Base-by-base conservation (phyloP, 208 protist genomes). In the Acanthamoeba sp. region DNA sequence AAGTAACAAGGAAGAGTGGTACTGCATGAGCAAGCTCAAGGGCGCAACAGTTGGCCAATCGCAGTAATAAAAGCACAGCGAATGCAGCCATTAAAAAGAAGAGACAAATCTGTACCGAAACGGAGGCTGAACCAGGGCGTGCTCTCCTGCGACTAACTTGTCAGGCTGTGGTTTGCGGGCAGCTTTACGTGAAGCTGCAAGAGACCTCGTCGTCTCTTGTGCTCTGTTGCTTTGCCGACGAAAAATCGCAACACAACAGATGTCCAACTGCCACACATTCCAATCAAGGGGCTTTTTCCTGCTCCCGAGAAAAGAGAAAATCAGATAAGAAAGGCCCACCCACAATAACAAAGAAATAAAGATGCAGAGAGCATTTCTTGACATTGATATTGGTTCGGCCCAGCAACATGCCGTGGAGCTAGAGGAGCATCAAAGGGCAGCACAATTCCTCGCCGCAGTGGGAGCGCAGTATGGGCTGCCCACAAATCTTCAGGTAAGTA, bases 341-440 rank as follows among this genome's bases (percentile, higher is more conserved):
- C 16, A 76, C 0, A 76, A 32, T 59, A 59, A n/a, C 20, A 12
- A n/a, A 10, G 27, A n/a, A 59, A 40, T n/a, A 0, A 40, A 76
- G 29, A 80, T 80, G 71, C 38, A 80, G 36, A 1, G 71, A 48
- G 71, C 71, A 48, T 80, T 50, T 29, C 5, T 80, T 34, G 71
- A 80, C 18, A 38, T 80, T 6, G 71, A 80, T 34, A 80, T 80
- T 48, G 71, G 71, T 5, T 80, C 71, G 71, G 71, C 71, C 9
- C 71, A 80, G 71, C 71, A 80, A n/a, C 71, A 80, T n/a, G 71
- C 71, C 14, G 71, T 80, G 38, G 71, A 80, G 40, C 36, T 80
- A 48, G 71, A 80, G 40, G 34, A 80, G 71, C 36, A 80, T 38
- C 32, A 80, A 16, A 16, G 71, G 16, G 71, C 71, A 9, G 71